A percentile compares a stretch with the other conserved stretches of the same genome.
Evolutionary conservation across 2,329 filamentous ascomycete species (phyloP).

Genomic region (Chrysosporium queenslandicum): DNA sequence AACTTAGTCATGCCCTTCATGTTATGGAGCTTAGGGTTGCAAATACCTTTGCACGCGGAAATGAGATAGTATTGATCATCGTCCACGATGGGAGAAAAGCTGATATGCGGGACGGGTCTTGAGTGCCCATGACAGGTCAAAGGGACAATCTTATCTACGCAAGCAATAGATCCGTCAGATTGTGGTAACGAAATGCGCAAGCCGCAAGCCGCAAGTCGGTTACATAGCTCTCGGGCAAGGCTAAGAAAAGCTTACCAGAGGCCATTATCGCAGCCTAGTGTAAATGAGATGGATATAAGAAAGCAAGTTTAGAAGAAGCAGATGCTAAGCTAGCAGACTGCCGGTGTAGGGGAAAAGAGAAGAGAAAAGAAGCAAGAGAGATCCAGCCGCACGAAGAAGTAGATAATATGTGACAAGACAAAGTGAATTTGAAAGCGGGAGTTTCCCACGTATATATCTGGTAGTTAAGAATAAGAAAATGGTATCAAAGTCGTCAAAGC

Average conservation of each 20-base stretch:
- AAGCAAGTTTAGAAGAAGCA: not conserved
- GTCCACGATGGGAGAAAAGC: conserved; percentile 74
- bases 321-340: not conserved
- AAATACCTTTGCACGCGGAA: conserved; percentile 74
- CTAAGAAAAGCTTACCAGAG: conserved; percentile 4
- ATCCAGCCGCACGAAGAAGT: not conserved
- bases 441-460: conserved; percentile 5
- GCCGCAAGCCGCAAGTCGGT: not conserved
- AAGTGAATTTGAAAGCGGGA: conserved; percentile 4
- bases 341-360: not conserved
- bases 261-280: conserved; percentile 10
- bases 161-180: conserved; percentile 8
- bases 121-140: conserved; percentile 93
- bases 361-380: not conserved
- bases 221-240: not conserved
- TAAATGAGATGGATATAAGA: conserved; percentile 2
- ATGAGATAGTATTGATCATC: conserved; percentile 88
- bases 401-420: not conserved
- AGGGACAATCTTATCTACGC: conserved; percentile 48
- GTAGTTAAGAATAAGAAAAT: conserved; percentile 6
- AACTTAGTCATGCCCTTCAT: not conserved
- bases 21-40: not conserved
- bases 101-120: conserved; percentile 79
- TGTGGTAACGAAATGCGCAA: not conserved
- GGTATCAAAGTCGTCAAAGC: conserved; percentile 2